Evolutionary conservation across 208 protist genomes (phyloP), one percentile per base, ranked within the genome.

Genomic region (Leishmania lainsoni): DNA sequence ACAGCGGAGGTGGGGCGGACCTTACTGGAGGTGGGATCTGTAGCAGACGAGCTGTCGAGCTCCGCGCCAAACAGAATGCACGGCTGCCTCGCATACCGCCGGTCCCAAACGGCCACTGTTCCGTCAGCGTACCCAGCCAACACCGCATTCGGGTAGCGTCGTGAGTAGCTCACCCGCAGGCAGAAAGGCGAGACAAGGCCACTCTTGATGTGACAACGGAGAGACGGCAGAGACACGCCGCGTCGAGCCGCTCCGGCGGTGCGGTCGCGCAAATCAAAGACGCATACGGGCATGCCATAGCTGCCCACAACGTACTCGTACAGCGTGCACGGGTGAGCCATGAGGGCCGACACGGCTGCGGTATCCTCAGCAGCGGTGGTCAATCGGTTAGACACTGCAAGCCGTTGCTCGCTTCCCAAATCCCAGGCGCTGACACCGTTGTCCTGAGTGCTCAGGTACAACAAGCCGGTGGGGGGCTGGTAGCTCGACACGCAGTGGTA

Each of bases 401-500:
- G 51, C 66, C 87, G 77, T 80, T 87, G 84, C 78, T 85, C 83
- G 45, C 79, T 76, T 35, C 80, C 48, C 72, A 91, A 54, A 66
- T 95, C 90, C 92, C 92, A 95, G 49, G 92, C 79, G 3, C 79
- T 79, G 49, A 95, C 87, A 17, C 77, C 82, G 48, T 86, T 85
- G 76, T 90, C 83, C 8, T 73, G 84, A 54, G 82, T 79, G 58
- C 82, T 91, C 29, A 97, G 73, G 76, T 92, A 88, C 59, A 97
- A 81, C 79, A 89, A 58, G 45, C 84, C 86, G 6, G 90, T 83
- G 17, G 81, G 86, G 4, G 86, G 76, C 69, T 95, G 91, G 75
- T 95, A 96, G 63, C 87, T 82, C 58, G 94, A 97, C 76, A 96
- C 87, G 61, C 89, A 93, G 65, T 87, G 84, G 83, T 92, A 84